Conservation (phyloP, 2,329 filamentous ascomycete species). For the Apiospora rasikravindrae region DNA sequence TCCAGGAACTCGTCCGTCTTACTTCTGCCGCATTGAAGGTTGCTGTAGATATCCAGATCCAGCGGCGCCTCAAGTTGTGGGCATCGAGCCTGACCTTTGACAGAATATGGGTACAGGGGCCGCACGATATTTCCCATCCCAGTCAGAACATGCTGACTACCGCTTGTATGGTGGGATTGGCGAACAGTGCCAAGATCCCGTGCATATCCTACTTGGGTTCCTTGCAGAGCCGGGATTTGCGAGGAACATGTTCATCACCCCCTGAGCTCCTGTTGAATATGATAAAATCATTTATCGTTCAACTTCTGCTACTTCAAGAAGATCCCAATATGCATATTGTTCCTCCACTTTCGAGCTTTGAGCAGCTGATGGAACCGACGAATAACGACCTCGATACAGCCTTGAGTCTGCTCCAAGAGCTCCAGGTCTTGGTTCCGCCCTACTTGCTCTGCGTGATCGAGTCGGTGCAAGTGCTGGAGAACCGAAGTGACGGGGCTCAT, state of each 20-base stretch:
- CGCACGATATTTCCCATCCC: not conserved
- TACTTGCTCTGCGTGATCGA: not conserved
- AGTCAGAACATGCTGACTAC: not conserved
- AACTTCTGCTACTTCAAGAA: not conserved
- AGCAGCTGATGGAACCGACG: not conserved
- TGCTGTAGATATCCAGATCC: not conserved
- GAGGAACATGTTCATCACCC: not conserved
- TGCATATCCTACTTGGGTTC: constrained; percentile 3
- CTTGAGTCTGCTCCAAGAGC: not conserved
- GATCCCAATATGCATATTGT: not conserved
- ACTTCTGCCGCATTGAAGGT: not conserved
- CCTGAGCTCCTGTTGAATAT: not conserved
- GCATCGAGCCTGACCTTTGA: not conserved
- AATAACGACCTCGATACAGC: not conserved
- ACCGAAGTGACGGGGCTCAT: not conserved
- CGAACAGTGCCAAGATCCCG: not conserved
- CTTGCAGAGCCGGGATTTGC: not conserved
- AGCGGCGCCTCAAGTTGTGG: not conserved
- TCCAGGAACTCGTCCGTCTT: not conserved
- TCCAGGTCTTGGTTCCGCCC: not conserved
- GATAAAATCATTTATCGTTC: not conserved
- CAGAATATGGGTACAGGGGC: not conserved
- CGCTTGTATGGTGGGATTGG: not conserved
- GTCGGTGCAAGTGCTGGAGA: not conserved
- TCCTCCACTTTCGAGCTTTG: not conserved